Percentiles rank a stretch among this genome's conserved stretches.
phyloP scores from a whole-genome alignment of 305 asterid genomes.

The Ajuga reptans region DNA sequence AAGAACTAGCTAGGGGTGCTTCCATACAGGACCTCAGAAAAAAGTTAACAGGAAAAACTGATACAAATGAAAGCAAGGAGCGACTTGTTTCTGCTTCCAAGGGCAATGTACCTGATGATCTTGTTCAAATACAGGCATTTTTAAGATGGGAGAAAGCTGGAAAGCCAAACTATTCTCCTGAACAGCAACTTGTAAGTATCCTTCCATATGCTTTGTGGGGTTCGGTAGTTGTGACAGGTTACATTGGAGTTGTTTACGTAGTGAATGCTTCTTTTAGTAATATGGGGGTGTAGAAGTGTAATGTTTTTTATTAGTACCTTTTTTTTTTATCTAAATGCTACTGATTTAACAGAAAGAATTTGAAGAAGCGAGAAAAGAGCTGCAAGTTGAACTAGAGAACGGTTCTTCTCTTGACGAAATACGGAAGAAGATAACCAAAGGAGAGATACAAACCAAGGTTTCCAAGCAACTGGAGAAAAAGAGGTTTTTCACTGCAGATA shows the following conservation, averaged over 20 bases:
- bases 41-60: conserved; percentile 48
- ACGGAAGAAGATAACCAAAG: conserved; percentile 50
- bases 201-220: conserved; percentile 17
- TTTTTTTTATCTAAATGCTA: conserved; percentile 20
- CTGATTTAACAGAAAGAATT: conserved; percentile 61
- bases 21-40: conserved; percentile 64
- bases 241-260: background rate
- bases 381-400: conserved; percentile 65
- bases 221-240: conserved; percentile 15
- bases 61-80: conserved; percentile 36
- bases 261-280: background rate
- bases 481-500: conserved; percentile 30
- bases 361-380: conserved; percentile 80
- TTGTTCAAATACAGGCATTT: conserved; percentile 70
- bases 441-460: conserved; percentile 60
- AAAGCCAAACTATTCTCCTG: conserved; percentile 72
- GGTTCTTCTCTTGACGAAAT: conserved; percentile 63
- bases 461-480: conserved; percentile 39
- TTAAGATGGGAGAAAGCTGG: conserved; percentile 91
- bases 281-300: conserved; percentile 9
- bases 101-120: conserved; percentile 62
- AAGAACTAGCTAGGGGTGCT: conserved; percentile 72
- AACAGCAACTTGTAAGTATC: conserved; percentile 62
- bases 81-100: conserved; percentile 35
- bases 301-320: conserved; percentile 2